A percentile compares a stretch with the other conserved stretches of the same genome.
Conservation (phyloP, 495 filamentous ascomycete species). For the Aspergillus bertholletiae region DNA sequence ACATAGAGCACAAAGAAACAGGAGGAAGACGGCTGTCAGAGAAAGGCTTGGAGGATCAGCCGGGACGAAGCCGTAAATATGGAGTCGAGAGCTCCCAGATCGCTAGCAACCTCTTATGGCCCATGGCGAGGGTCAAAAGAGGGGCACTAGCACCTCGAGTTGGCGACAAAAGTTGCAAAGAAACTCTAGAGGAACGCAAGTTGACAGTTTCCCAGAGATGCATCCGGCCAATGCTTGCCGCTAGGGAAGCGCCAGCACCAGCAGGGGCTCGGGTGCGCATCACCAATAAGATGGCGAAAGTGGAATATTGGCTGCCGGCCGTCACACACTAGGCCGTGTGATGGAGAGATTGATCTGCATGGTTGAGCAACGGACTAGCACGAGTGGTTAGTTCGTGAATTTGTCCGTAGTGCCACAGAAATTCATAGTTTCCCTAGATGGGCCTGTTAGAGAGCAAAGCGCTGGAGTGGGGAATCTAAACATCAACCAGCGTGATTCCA, state of each 20-base stretch:
- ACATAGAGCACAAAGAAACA: not conserved
- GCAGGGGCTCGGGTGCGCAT: constrained; percentile 16
- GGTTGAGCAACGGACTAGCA: constrained; percentile 4
- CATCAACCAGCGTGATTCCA: constrained; percentile 4
- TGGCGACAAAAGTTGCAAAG: constrained; percentile 14
- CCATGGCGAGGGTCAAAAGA: constrained; percentile 27
- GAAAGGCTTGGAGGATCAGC: constrained; percentile 11
- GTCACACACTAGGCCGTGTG: constrained; percentile 45
- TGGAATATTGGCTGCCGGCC: constrained; percentile 21
- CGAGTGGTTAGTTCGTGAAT: not conserved
- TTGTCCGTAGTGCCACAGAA: not conserved
- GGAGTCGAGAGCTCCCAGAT: constrained; percentile 11
- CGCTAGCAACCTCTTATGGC: constrained; percentile 14
- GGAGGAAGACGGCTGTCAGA: constrained; percentile 2
- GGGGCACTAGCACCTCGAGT: constrained; percentile 17
- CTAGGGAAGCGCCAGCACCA: constrained; percentile 37
- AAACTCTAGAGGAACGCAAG: constrained; percentile 13
- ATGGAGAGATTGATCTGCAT: constrained; percentile 35
- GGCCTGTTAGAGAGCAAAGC: constrained; percentile 7
- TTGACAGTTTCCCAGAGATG: constrained; percentile 29
- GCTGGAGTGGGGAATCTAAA: not conserved
- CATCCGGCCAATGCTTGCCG: constrained; percentile 42
- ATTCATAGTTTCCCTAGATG: not conserved
- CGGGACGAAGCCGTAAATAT: constrained; percentile 15
- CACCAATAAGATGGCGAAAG: constrained; percentile 33